These are phyloP conservation scores for Flaveria linearis DNA, from an alignment of 129 eudicot species.

Conservation along the genomic window DNA sequence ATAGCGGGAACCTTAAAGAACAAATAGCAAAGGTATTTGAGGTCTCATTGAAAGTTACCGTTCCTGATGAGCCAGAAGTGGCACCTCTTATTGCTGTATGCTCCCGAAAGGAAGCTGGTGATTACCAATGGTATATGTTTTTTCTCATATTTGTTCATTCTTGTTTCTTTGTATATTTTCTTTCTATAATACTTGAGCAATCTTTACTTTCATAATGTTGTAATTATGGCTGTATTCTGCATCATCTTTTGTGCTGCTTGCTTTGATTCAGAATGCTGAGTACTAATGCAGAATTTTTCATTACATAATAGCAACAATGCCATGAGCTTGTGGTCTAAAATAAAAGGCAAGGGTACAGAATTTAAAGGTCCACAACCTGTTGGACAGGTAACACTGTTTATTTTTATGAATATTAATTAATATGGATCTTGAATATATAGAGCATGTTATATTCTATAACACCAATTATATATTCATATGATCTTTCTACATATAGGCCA, in stretches of 20 bases:
- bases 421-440: slow-evolving; percentile 1
- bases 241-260: not conserved
- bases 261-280: not conserved
- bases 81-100: slow-evolving; percentile 67
- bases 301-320: slow-evolving; percentile 76
- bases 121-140: slow-evolving; percentile 79
- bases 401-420: not conserved
- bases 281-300: slow-evolving; percentile 26
- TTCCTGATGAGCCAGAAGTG: slow-evolving; percentile 65
- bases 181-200: not conserved
- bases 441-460: slow-evolving; percentile 3
- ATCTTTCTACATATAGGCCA: slow-evolving; percentile 51
- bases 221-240: slow-evolving; percentile 10
- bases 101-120: slow-evolving; percentile 60
- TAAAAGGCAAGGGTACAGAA: slow-evolving; percentile 62
- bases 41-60: slow-evolving; percentile 56
- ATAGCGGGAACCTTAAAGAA: slow-evolving; percentile 64
- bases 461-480: slow-evolving; percentile 2
- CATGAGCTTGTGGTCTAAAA: slow-evolving; percentile 69
- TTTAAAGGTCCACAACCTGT: slow-evolving; percentile 68
- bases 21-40: slow-evolving; percentile 66
- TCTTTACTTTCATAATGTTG: not conserved
- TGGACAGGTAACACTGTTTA: slow-evolving; percentile 57
- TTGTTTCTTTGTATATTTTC: not conserved
- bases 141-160: not conserved